A percentile compares a stretch with the other conserved stretches of the same genome.
Conservation (phyloP, 2,329 filamentous ascomycete species). For the Pestalotiopsis fici region DNA sequence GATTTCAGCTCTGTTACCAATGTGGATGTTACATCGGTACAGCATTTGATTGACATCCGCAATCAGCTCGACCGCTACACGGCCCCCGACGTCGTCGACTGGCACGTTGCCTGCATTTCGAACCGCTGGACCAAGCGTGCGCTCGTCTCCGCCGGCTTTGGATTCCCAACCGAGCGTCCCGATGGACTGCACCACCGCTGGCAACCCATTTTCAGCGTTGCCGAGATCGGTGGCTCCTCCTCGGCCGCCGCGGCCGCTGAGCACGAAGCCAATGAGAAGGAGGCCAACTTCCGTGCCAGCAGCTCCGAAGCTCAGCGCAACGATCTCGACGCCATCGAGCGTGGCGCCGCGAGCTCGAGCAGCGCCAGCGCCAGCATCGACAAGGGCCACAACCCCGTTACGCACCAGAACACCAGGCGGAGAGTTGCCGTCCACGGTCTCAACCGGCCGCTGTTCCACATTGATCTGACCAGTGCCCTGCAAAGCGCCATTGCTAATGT, state of each 20-base stretch:
- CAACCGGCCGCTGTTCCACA: conserved; percentile 89
- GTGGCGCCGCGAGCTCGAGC: conserved; percentile 18
- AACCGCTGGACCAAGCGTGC: conserved; percentile 95
- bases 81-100: conserved; percentile 80
- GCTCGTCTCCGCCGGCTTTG: conserved; percentile 84
- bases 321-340: conserved; percentile 25
- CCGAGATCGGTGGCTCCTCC: conserved; percentile 74
- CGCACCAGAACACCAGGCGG: conserved; percentile 40
- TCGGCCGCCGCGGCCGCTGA: conserved; percentile 73
- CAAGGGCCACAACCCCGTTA: conserved; percentile 17
- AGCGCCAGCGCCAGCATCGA: conserved; percentile 21
- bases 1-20: conserved; percentile 95
- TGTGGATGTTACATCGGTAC: conserved; percentile 88
- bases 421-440: conserved; percentile 78
- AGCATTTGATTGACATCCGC: conserved; percentile 89
- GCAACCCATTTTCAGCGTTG: conserved; percentile 95
- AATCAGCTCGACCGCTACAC: conserved; percentile 90
- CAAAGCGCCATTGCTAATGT: conserved; percentile 85
- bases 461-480: conserved; percentile 86
- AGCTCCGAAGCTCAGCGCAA: neutral
- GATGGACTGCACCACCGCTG: conserved; percentile 66
- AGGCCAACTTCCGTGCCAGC: conserved; percentile 17
- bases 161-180: conserved; percentile 65
- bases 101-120: conserved; percentile 93
- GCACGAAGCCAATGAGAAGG: conserved; percentile 58